Base-by-base conservation (phyloP, 1,139 yeast species). In the Magnusiomyces fungicola region DNA sequence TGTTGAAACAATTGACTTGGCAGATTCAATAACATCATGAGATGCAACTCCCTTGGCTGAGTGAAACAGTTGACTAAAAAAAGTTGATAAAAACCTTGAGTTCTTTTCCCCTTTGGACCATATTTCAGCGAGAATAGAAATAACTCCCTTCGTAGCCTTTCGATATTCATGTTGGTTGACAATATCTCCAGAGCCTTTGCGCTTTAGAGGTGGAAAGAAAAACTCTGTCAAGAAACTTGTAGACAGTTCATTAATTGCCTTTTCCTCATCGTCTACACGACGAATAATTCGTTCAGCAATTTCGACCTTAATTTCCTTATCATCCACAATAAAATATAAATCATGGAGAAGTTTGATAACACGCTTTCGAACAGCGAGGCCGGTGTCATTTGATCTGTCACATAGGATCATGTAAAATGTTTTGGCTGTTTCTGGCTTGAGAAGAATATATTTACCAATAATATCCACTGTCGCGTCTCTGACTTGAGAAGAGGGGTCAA, bases 401-500 rank as follows among this genome's bases (percentile, higher is more conserved):
- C 80, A 70, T 9, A 84, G 67, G 10, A 77, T 70, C 24, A 62
- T 66, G 61, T 77, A 77, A 55, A 79, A 80, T 30, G 73, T 74
- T 10, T 68, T 67, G 25, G 75, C 69, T 23, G 73, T 65, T 1
- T 69, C 72, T 0, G 80, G 78, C 50, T 72, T 71, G 1, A 69
- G 57, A 2, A 63, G 57, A 45, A 83, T 61, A 53, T 77, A 80
- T 47, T 74, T 74, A 14, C 77, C 74, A 27, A 92, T 66, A 47
- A 88, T 70, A 43, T 86, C 95, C 25, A 87, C 68, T 1, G 81
- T 81, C 0, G 95, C 86, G 60, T 83, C 90, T 53, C 89, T 73
- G 0, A 87, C 92, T 49, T 81, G 74, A 0, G 95, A 79, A 1
- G 90, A 83, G 0, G 72, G 61, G 56, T 85, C 92, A 4, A 61